phyloP scores from a whole-genome alignment of 1,139 yeast species.

The Ogataea hybrid region DNA sequence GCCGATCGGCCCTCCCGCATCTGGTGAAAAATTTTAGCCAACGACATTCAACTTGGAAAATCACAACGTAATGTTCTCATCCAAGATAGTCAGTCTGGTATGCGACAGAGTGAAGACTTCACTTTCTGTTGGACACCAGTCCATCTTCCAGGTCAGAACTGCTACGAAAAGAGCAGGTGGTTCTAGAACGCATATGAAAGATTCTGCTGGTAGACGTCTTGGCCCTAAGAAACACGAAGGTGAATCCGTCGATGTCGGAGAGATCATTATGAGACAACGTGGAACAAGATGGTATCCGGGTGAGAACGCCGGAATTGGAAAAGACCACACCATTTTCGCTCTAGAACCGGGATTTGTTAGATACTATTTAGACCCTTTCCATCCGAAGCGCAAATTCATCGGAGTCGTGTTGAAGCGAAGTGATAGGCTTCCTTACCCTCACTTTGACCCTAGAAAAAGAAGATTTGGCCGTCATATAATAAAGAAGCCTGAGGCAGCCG shows the following conservation, averaged over 20 bases:
- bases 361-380: conserved; percentile 94
- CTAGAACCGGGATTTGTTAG: conserved; percentile 91
- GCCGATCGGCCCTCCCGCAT: conserved; percentile 7
- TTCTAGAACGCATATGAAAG: conserved; percentile 88
- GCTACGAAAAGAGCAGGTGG: conserved; percentile 96
- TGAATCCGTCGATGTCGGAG: conserved; percentile 70
- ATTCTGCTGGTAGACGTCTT: conserved; percentile 91
- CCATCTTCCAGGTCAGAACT: conserved; percentile 58
- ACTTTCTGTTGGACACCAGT: conserved; percentile 8
- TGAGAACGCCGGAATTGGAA: conserved; percentile 86
- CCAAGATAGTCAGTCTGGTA: conserved; percentile 7
- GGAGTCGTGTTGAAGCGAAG: conserved; percentile 68
- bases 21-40: conserved; percentile 11
- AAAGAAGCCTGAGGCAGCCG: conserved; percentile 48
- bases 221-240: conserved; percentile 90
- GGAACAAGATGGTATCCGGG: conserved; percentile 98
- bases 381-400: conserved; percentile 85
- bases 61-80: conserved; percentile 8
- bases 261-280: conserved; percentile 89
- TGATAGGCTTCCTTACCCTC: conserved; percentile 76
- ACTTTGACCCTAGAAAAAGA: conserved; percentile 81
- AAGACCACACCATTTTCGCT: conserved; percentile 91
- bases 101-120: conserved; percentile 11
- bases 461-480: conserved; percentile 74
- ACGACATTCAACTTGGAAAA: neutral